Conservation (phyloP, 2,329 filamentous ascomycete genomes). For the Exserohilum rostratum region DNA sequence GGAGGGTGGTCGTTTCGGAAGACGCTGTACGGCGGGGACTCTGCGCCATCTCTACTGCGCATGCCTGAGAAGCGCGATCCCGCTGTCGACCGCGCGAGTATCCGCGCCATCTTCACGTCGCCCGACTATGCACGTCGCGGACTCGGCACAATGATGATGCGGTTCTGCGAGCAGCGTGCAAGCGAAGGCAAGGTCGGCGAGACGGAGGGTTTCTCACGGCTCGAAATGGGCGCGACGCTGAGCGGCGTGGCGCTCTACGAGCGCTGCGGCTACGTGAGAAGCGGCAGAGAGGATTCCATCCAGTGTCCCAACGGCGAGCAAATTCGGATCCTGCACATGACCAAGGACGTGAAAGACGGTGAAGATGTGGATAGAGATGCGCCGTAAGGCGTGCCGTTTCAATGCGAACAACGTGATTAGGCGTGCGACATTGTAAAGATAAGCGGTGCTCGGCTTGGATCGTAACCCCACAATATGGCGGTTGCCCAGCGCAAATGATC, state of each 20-base stretch:
- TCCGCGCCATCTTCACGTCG: constrained; percentile 46
- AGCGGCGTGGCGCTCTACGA: constrained; percentile 44
- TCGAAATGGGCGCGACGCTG: constrained; percentile 48
- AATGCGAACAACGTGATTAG: neutral
- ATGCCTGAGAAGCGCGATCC: constrained; percentile 41
- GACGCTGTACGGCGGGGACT: constrained; percentile 44
- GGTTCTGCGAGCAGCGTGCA: constrained; percentile 42
- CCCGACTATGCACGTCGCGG: constrained; percentile 37
- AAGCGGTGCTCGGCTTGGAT: neutral
- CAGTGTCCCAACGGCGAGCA: constrained; percentile 43
- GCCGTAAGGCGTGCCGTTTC: neutral
- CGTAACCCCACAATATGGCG: neutral
- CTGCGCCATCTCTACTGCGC: constrained; percentile 36
- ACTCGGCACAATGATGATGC: constrained; percentile 48
- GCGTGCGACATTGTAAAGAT: neutral
- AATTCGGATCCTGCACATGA: constrained; percentile 43
- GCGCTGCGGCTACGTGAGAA: constrained; percentile 43
- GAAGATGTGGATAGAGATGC: neutral
- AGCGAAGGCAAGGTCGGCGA: constrained; percentile 19
- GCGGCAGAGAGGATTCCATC: constrained; percentile 41
- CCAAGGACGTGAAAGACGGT: constrained; percentile 33
- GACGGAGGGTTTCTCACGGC: constrained; percentile 30
- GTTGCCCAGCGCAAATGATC: constrained; percentile 6
- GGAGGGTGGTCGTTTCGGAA: constrained; percentile 46
- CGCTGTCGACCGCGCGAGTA: constrained; percentile 36